Evolutionary conservation across 192 early-diverging fungal genomes (phyloP).

Genomic region (Polychytrium aggregatum): DNA sequence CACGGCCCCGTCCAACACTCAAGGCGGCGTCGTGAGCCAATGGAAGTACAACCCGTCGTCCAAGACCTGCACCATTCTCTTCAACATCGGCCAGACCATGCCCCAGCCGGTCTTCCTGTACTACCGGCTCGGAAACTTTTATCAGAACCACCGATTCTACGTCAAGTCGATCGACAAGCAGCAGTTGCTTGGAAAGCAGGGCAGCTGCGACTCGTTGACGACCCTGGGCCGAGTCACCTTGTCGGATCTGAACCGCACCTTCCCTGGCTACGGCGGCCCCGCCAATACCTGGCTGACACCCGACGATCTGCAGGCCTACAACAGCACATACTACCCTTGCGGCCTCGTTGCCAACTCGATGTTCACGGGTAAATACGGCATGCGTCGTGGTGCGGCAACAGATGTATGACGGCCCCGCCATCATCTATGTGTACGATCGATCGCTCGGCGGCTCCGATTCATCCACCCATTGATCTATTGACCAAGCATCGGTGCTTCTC

Average conservation of each 20-base stretch:
- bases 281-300: constrained; percentile 5
- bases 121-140: constrained; percentile 94
- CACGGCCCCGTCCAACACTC: not conserved
- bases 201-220: constrained; percentile 51
- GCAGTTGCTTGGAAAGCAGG: constrained; percentile 65
- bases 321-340: constrained; percentile 72
- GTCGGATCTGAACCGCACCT: no score
- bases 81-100: constrained; percentile 50
- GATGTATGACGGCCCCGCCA: constrained; percentile 85
- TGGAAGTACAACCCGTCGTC: constrained; percentile 36
- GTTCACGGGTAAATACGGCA: constrained; percentile 65
- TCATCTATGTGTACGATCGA: constrained; percentile 93
- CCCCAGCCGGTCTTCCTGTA: constrained; percentile 79
- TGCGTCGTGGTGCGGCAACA: constrained; percentile 78
- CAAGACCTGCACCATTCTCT: constrained; percentile 59
- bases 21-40: constrained; percentile 8
- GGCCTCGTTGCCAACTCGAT: constrained; percentile 96
- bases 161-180: constrained; percentile 76
- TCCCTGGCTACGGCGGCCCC: not conserved
- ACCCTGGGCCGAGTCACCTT: no score
- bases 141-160: constrained; percentile 97
- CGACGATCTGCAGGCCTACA: constrained; percentile 2
- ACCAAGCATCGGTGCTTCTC: constrained; percentile 20
- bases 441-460: not conserved
- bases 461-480: not conserved